Conservation (phyloP, 1,284 basidiomycete species). For the Rhodotorula sp. region DNA sequence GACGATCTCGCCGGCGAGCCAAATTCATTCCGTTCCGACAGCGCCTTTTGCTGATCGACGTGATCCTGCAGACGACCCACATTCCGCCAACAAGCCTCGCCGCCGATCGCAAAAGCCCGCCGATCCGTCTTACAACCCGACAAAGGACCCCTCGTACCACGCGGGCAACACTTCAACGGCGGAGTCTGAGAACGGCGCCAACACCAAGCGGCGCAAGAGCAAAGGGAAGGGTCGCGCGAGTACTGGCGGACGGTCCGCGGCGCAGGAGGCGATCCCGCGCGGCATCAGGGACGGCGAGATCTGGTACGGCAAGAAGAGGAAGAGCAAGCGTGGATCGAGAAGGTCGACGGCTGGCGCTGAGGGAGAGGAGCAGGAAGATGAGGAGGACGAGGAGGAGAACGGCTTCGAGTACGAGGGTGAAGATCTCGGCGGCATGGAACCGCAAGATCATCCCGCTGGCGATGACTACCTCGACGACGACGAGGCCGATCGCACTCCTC, state of each 20-base stretch:
- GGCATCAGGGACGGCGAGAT: slow-evolving; percentile 34
- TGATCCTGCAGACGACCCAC: background rate
- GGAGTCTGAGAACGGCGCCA: slow-evolving; percentile 10
- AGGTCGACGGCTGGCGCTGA: slow-evolving; percentile 5
- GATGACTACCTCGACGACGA: slow-evolving; percentile 1
- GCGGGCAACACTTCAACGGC: slow-evolving; percentile 19
- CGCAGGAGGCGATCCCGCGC: slow-evolving; percentile 26
- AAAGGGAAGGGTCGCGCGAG: slow-evolving; percentile 34
- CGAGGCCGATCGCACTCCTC: slow-evolving; percentile 14
- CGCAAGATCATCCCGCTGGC: slow-evolving; percentile 7
- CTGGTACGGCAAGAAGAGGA: slow-evolving; percentile 39
- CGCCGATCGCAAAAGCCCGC: slow-evolving; percentile 15
- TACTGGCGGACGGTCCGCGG: background rate
- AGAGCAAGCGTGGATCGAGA: slow-evolving; percentile 15
- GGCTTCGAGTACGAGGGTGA: slow-evolving; percentile 7
- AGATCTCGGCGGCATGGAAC: slow-evolving; percentile 13
- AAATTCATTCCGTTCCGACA: no score
- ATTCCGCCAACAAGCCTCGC: slow-evolving; percentile 7
- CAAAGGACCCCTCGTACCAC: slow-evolving; percentile 14
- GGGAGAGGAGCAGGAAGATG: slow-evolving; percentile 2
- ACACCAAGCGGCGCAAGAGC: slow-evolving; percentile 9
- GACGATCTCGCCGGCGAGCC: slow-evolving; percentile 13
- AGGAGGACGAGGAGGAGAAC: slow-evolving; percentile 12
- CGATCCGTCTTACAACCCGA: slow-evolving; percentile 22
- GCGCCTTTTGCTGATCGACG: no score